These are phyloP conservation scores for Gastrolobium villosum DNA, from an alignment of 306 rosid genomes.

Conservation along the genomic window DNA sequence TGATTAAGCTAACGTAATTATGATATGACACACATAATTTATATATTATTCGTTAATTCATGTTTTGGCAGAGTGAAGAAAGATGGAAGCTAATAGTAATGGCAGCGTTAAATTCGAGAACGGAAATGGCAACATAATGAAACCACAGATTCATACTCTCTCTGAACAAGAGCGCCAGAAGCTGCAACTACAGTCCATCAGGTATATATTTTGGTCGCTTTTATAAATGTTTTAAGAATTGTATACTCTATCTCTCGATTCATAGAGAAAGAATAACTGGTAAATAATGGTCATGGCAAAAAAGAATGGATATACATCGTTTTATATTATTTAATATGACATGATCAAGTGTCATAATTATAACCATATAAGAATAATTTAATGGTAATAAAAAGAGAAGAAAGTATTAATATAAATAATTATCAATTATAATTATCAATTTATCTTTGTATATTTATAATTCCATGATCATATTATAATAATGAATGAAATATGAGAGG, in stretches of 20 bases:
- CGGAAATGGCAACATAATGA: constrained; percentile 45
- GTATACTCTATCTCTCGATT: neutral
- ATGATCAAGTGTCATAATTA: too few species aligned
- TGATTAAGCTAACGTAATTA: too few species aligned
- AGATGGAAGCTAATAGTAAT: constrained; percentile 51
- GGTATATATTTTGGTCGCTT: constrained; percentile 41
- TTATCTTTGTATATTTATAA: too few species aligned
- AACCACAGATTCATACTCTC: constrained; percentile 65
- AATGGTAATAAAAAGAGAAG: too few species aligned
- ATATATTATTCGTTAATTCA: neutral
- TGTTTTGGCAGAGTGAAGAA: constrained; percentile 23
- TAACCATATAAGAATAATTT: too few species aligned
- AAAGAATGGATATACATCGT: too few species aligned
- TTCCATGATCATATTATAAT: too few species aligned
- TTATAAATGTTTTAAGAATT: neutral
- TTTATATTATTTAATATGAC: too few species aligned
- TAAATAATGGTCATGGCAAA: too few species aligned
- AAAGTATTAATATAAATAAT: too few species aligned
- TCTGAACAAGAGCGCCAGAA: constrained; percentile 73
- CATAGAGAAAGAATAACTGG: neutral
- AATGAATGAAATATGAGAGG: too few species aligned
- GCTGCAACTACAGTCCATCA: constrained; percentile 83
- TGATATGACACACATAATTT: neutral
- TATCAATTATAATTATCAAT: too few species aligned
- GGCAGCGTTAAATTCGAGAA: constrained; percentile 2